Percentiles rank a stretch among this genome's conserved stretches.
Evolutionary conservation across 2,329 filamentous ascomycete species (phyloP).

Genomic region (Trichophyton simii): DNA sequence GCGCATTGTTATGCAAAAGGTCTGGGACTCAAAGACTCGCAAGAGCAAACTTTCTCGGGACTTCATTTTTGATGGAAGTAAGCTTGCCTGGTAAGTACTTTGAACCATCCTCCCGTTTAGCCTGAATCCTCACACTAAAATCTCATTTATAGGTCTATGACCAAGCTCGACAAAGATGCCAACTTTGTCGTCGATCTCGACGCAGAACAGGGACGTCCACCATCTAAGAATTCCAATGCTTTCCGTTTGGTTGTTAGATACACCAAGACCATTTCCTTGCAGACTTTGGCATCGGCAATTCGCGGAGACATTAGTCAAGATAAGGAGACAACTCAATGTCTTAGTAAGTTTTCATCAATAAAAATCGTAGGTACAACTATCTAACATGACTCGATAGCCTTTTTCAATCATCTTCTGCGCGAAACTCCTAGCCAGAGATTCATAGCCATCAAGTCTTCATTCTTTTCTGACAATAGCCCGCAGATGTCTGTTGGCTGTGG

Average conservation of each 20-base stretch:
- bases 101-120: neutral
- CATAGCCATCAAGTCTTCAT: slow-evolving; percentile 65
- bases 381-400: slow-evolving; percentile 38
- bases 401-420: slow-evolving; percentile 79
- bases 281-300: slow-evolving; percentile 55
- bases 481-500: slow-evolving; percentile 47
- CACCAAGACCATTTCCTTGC: slow-evolving; percentile 57
- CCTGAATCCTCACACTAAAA: slow-evolving; percentile 11
- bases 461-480: slow-evolving; percentile 51
- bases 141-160: slow-evolving; percentile 24
- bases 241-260: slow-evolving; percentile 51
- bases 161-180: slow-evolving; percentile 33
- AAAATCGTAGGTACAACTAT: neutral
- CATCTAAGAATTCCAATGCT: slow-evolving; percentile 32
- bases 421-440: slow-evolving; percentile 59
- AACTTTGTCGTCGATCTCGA: slow-evolving; percentile 61
- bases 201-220: slow-evolving; percentile 41
- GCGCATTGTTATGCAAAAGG: slow-evolving; percentile 56
- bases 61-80: slow-evolving; percentile 73
- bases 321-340: slow-evolving; percentile 58
- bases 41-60: slow-evolving; percentile 42
- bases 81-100: slow-evolving; percentile 64
- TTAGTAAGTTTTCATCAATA: slow-evolving; percentile 43
- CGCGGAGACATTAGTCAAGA: slow-evolving; percentile 48
- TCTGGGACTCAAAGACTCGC: slow-evolving; percentile 57